Evolutionary conservation across 768 basidiomycete genomes (phyloP), one percentile per base, ranked within the genome.

Genomic region (Termitomyces sp.): DNA sequence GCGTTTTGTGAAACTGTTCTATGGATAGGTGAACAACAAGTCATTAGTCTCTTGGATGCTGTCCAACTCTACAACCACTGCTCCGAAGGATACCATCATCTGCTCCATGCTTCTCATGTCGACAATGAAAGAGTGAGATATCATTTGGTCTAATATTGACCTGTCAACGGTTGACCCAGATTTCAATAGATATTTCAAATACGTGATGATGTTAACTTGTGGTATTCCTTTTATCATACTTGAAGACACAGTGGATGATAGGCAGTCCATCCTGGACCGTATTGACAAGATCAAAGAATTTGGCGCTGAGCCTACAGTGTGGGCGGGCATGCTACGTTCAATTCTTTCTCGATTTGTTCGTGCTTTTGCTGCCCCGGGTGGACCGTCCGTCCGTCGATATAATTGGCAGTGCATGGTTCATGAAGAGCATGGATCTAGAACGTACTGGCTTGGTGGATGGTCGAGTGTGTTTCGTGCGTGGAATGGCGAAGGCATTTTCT

Each of bases 151-250:
- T 50, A 7, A n/a, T 6, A 25, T 12, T 35, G 18, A 20, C 18
- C 3, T 31, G 18, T 22, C 13, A 16, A 23, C 13, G 35, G 3
- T 39, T 22, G 39, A 27, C 4, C n/a, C 20, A 18, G 20, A 25
- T 11, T n/a, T 38, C 25, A 25, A 22, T 33, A 55, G 57, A 15
- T 59, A 68, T 39, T 65, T 65, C 52, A 25, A 18, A 11, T 64
- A 61, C 52, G 29, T n/a, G 11, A 53, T 64, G 15, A 6, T 0
- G 15, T 6, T 58, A 12, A 0, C 22, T 1, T 68, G 65, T 36
- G 67, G 65, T 4, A 64, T 66, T 12, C 65, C 66, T 7, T 56
- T 50, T 5, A 58, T 68, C 13, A 65, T 65, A 0, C 57, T 66
- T 7, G 58, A 64, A 38, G 65, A 64, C 4, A 58, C 58, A 5